Evolutionary conservation across 78 protist genomes (phyloP).

Genomic region (Chrysochromulina parva): DNA sequence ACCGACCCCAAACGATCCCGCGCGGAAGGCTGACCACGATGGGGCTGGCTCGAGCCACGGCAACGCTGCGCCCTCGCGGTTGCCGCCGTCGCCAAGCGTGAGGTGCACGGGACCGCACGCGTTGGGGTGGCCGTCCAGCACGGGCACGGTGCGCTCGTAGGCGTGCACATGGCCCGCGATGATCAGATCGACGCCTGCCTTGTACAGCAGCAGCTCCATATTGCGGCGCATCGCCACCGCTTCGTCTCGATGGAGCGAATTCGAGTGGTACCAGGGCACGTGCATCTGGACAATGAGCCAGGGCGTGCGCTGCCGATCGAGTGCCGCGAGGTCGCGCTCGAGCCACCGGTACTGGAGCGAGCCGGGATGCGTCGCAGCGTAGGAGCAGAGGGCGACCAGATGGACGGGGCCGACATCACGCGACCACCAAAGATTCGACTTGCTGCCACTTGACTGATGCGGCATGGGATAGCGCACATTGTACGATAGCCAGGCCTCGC

Average conservation of each 20-base stretch:
- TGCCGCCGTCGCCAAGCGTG: slow-evolving; percentile 4
- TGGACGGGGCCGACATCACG: neutral
- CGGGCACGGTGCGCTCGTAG: slow-evolving; percentile 38
- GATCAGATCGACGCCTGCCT: slow-evolving; percentile 22
- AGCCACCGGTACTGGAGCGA: slow-evolving; percentile 11
- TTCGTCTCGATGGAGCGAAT: neutral
- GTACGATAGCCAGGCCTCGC: slow-evolving; percentile 7
- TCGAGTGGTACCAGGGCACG: neutral
- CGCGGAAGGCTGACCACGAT: neutral
- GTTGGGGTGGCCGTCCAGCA: no score
- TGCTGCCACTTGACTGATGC: neutral
- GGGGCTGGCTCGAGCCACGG: neutral
- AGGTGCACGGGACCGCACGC: neutral
- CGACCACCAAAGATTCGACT: neutral
- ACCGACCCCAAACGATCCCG: neutral
- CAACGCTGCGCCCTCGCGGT: neutral
- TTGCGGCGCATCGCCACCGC: neutral
- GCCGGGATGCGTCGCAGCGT: neutral
- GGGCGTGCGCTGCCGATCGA: neutral
- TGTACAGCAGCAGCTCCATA: neutral
- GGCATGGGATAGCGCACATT: neutral
- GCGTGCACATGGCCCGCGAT: slow-evolving; percentile 48
- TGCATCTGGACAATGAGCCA: slow-evolving; percentile 10
- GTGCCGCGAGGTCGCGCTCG: neutral
- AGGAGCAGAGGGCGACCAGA: neutral